Base-by-base conservation (phyloP, 2,329 filamentous ascomycete genomes). In the Trichoderma harzianum region DNA sequence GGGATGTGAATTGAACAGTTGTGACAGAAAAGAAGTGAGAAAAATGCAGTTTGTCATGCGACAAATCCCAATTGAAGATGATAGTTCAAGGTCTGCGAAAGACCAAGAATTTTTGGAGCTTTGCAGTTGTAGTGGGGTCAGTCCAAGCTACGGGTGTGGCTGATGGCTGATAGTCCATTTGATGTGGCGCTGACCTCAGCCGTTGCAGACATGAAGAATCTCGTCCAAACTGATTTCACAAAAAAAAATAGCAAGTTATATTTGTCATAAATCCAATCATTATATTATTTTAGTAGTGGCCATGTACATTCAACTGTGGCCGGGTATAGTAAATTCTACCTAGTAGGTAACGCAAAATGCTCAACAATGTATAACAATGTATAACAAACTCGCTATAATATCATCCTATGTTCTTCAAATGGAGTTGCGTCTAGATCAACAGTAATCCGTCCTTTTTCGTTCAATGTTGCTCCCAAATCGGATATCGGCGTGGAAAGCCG, bases 401-500 rank as follows among this genome's bases (percentile, higher is more conserved):
- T 74, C 36, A 82, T 43, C 60, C 78, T 78, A 32, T 77, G 75
- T 72, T 79, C 77, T 12, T 77, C 76, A 70, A 82, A 81, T 5
- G 82, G 82, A n/a, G 82, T 82, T 67, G 77, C 77, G 24, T 83
- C 81, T 16, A 83, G 76, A 64, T 82, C 78, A 11, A 81, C 80
- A 51, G 78, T 55, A 2, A 84, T 71, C 51, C 78, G 66, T 3
- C 82, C 82, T 73, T 80, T 80, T 7, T 77, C 77, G 61, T 81
- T 76, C 73, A 83, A 63, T 1, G 73, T 74, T 1, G 80, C 78
- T 2, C 81, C 81, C 5, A 73, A 71, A 79, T 97, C 94, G 0
- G 92, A 95, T 74, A 97, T 95, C 1, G 91, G 89, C 34, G 94
- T 92, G 36, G 93, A 87, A 76, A 87, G 89, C 75, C 85, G 85